Evolutionary conservation across 2,329 filamentous ascomycete genomes (phyloP), one percentile per base, ranked within the genome.

Genomic region (Cephalotrichum gorgonifer): DNA sequence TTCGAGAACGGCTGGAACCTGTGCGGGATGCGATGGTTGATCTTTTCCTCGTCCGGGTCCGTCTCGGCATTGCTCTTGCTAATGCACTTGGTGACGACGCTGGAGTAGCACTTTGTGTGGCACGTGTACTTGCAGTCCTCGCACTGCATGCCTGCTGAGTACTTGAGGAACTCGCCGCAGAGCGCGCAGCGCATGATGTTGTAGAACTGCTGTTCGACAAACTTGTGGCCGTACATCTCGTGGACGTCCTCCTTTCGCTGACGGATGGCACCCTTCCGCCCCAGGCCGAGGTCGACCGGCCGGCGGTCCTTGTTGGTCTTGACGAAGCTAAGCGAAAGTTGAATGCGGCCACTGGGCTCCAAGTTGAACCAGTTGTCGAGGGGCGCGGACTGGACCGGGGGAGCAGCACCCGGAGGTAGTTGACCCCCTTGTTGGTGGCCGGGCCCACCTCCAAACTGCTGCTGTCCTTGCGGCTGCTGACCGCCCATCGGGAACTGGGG

Each of bases 131-230:
- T 97, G 85, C 93, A 98, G 69, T 98, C 93, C 55, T 94, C 87
- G 67, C 93, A 98, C 70, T 98, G 93, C 91, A 98, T 98, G 53
- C 93, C 93, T 22, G 93, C 88, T 44, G 91, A 94, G 64, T 97
- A 97, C 64, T 97, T 98, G 69, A 98, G 84, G 62, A 98, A 97
- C 57, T 98, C 93, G 52, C 90, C 93, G 64, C 93, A 98, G 31
- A 97, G 81, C 14, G 93, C 93, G 68, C 93, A 98, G 54, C 93
- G 91, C 93, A 98, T 98, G 62, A 98, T 96, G 76, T 97, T 98
- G 82, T 97, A 98, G 68, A 98, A 98, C 66, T 96, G 93, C 65
- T 96, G 90, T 61, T 93, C 87, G 50, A 97, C 85, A 62, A 98
- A 98, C 70, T 97, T 98, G 82, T 98, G 93, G 44, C 93, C 93